Evolutionary conservation across 2,329 filamentous ascomycete genomes (phyloP), one percentile per base, ranked within the genome.

Genomic region (Nigrograna mackinnonii): DNA sequence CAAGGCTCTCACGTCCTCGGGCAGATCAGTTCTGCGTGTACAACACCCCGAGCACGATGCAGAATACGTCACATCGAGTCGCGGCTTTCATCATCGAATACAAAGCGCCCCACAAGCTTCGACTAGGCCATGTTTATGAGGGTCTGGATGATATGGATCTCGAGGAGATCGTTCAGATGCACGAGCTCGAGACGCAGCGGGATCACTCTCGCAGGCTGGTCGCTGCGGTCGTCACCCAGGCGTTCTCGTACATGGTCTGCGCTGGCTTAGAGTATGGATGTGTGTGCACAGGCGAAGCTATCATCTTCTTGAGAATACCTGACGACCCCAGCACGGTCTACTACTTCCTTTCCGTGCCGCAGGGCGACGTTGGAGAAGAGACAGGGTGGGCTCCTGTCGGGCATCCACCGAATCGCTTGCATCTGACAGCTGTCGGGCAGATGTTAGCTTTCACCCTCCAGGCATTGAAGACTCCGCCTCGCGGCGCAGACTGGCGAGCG

Each of bases 1-100:
- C 31, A 33, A 7, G 32, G 41, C 44, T 35, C 47, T 53, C 36
- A 50, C 47, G n/a, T 44, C 31, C 16, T 33, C 16, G 31, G 7
- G 42, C 43, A 6, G 54, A 36, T 17, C 16, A 22, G 16, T 36
- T 36, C 18, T 36, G 34, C 19, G 19, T 36, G 16, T 36, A 36
- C 34, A 36, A 36, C 9, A 21, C 34, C 16, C n/a, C n/a, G n/a
- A 21, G 34, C 19, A 22, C 19, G 9, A 21, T 16, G 9, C 7
- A 21, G 34, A 21, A 21, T 11, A 18, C 18, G 9, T 9, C 7
- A 19, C 18, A 7, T 33, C 16, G 31, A 11, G 18, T 11, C 7
- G 9, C 31, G 7, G 31, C 31, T 19, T 36, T 36, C 16, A 16
- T 21, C 34, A 6, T 36, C 11, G 16, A 36, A 36, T 36, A 36